Evolutionary conservation across 1,284 basidiomycete genomes (phyloP), one percentile per base, ranked within the genome.

Genomic region (Puccinia hordei): DNA sequence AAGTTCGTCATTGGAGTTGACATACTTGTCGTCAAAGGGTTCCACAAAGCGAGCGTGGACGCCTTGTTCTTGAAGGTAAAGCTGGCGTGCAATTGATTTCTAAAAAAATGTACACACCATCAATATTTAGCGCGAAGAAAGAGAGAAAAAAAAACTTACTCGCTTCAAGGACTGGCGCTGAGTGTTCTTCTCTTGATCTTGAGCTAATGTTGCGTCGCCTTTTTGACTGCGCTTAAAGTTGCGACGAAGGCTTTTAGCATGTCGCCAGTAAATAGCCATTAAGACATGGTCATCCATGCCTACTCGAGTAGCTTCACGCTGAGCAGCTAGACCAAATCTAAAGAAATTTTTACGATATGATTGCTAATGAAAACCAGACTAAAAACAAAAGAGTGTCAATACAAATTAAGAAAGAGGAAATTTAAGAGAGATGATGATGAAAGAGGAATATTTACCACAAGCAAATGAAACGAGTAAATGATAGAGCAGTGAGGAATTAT

Each of bases 21-120:
- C 49, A 55, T 65, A 15, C 41, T 68, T 77, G 12, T 77, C 63
- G n/a, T 77, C 63, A 55, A 77, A 77, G 9, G 63, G 61, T 19
- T 51, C 51, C 17, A 77, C 38, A 35, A 77, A 77, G 24, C 30
- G 33, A n/a, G 13, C 3, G 51, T 77, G 10, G 19, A 77, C 74
- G 35, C 74, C 74, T 55, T 77, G 74, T 17, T 77, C 30, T 77
- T 77, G 74, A 55, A 77, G 74, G 49, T 77, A 77, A 12, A 68
- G 15, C 49, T 77, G 75, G 17, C 75, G 49, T 13, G 24, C 63
- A 19, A 24, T 35, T 10, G 74, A 77, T 77, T 77, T 77, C 74
- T 77, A 24, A 30, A 66, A 27, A n/a, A 12, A 41, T 4, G 53
- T 5, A 27, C 49, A 65, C 5, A 22, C 19, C 19, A 46, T 15